These are phyloP conservation scores for Fusarium graminum DNA, from an alignment of 2,329 filamentous ascomycete species.

Conservation along the genomic window DNA sequence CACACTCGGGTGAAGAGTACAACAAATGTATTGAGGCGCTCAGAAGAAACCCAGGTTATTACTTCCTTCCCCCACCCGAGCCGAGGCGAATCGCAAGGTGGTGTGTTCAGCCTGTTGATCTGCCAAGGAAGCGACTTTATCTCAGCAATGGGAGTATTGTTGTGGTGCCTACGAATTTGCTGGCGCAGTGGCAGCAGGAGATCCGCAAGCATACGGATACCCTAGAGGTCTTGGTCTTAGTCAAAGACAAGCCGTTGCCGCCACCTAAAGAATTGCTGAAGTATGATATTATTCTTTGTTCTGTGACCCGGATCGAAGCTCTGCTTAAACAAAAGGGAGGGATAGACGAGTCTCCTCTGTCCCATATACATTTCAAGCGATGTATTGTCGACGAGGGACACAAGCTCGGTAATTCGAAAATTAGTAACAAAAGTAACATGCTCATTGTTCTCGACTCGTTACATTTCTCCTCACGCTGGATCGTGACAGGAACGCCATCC, in stretches of 20 bases:
- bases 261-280: conserved; percentile 67
- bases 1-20: conserved; percentile 63
- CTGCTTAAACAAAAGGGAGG: conserved; percentile 56
- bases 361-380: conserved; percentile 83
- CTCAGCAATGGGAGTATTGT: conserved; percentile 80
- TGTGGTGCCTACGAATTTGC: conserved; percentile 84
- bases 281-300: conserved; percentile 84
- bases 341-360: conserved; percentile 69
- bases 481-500: conserved; percentile 91
- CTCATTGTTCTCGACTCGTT: conserved; percentile 65
- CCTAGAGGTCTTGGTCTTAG: conserved; percentile 74
- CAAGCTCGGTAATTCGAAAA: conserved; percentile 76
- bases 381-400: conserved; percentile 95
- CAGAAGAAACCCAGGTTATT: conserved; percentile 68
- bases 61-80: conserved; percentile 65
- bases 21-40: conserved; percentile 68
- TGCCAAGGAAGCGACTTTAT: conserved; percentile 64
- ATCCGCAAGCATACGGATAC: conserved; percentile 80
- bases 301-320: conserved; percentile 77
- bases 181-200: conserved; percentile 86
- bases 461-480: conserved; percentile 82
- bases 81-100: conserved; percentile 49
- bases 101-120: conserved; percentile 3
- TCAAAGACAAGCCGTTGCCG: conserved; percentile 68
- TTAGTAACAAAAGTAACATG: conserved; percentile 67